Percentiles rank a stretch among this genome's conserved stretches.
Conservation (phyloP, 305 asterid species). For the Solanum hybrid region DNA sequence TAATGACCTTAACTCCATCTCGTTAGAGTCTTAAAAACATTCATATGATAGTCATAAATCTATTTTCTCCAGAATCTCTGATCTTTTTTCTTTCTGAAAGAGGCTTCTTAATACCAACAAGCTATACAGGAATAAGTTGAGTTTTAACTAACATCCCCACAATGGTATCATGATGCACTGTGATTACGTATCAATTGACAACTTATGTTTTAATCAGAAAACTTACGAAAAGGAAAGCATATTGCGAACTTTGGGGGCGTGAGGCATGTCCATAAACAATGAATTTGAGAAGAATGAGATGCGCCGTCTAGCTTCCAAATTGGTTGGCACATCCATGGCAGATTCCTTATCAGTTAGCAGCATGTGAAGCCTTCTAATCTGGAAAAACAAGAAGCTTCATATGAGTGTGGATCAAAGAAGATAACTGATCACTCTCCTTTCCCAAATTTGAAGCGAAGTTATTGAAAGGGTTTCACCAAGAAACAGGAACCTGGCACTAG, state of each 20-base stretch:
- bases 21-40: neutral
- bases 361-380: constrained; percentile 86
- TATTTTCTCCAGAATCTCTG: neutral
- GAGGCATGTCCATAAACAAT: constrained; percentile 96
- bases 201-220: neutral
- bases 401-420: constrained; percentile 2
- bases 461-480: neutral
- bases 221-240: constrained; percentile 97
- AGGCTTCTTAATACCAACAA: neutral
- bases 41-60: neutral
- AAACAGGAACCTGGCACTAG: neutral
- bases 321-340: constrained; percentile 97
- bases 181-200: neutral
- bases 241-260: constrained; percentile 94
- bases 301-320: constrained; percentile 92
- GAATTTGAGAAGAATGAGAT: constrained; percentile 96
- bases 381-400: constrained; percentile 12
- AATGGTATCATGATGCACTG: neutral
- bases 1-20: neutral
- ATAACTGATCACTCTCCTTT: neutral
- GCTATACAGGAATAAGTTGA: neutral
- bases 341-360: constrained; percentile 94
- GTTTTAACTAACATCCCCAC: neutral
- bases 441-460: neutral
- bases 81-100: neutral